These are phyloP conservation scores for Sphagnum contortum DNA, from an alignment of 225 moss, liverwort and hornwort species.

Conservation along the genomic window DNA sequence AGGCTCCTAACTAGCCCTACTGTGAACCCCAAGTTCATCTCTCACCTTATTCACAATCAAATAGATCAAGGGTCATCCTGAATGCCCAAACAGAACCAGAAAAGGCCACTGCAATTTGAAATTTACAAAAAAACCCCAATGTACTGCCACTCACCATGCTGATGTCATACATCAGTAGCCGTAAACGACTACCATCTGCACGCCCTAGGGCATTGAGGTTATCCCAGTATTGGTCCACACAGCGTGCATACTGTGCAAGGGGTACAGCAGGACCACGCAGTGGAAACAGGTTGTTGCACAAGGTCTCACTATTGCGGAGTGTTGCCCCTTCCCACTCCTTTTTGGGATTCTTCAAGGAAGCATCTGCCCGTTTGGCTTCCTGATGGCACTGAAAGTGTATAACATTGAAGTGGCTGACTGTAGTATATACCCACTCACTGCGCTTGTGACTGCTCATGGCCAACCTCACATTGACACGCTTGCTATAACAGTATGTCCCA, in stretches of 20 bases:
- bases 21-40: too few relatives aligned
- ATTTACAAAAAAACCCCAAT: too few relatives aligned
- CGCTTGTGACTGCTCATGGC: slow-evolving; percentile 77
- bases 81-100: too few relatives aligned
- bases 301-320: slow-evolving; percentile 84
- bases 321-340: slow-evolving; percentile 99
- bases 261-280: slow-evolving; percentile 87
- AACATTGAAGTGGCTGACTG: slow-evolving; percentile 99
- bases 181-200: slow-evolving; percentile 93
- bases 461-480: slow-evolving; percentile 81
- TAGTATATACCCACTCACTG: slow-evolving; percentile 97
- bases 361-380: slow-evolving; percentile 98
- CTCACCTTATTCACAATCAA: too few relatives aligned
- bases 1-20: too few relatives aligned
- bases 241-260: slow-evolving; percentile 85
- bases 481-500: slow-evolving; percentile 91
- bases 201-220: slow-evolving; percentile 93
- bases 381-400: slow-evolving; percentile 99
- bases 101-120: too few relatives aligned
- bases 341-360: slow-evolving; percentile 93
- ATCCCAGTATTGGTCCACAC: slow-evolving; percentile 99
- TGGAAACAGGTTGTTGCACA: slow-evolving; percentile 97
- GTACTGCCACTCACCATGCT: slow-evolving; percentile 59
- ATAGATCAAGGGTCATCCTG: too few relatives aligned
- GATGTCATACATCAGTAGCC: slow-evolving; percentile 89